These are phyloP conservation scores for Sphenostylis stenocarpa DNA, from an alignment of 306 rosid genomes.

Conservation along the genomic window DNA sequence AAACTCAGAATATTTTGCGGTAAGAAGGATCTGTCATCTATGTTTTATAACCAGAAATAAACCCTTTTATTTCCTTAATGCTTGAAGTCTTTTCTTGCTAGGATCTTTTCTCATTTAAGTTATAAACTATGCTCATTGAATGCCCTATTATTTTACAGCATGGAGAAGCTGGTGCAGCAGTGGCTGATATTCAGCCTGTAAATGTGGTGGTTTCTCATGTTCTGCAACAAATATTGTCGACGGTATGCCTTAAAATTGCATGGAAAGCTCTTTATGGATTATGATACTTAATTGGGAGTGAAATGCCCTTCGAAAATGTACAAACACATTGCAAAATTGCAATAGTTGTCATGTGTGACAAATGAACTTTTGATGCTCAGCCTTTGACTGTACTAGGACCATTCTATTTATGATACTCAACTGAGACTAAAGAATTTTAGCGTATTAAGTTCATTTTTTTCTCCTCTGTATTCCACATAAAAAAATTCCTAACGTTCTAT, in stretches of 20 bases:
- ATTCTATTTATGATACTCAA: background rate
- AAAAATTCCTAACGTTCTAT: background rate
- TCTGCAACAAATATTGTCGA: constrained; percentile 76
- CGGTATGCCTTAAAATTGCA: constrained; percentile 53
- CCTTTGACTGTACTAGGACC: background rate
- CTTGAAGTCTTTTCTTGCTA: constrained; percentile 23
- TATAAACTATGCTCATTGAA: constrained; percentile 26
- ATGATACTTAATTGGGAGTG: constrained; percentile 11
- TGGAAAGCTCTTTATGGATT: background rate
- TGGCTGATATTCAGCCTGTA: constrained; percentile 82
- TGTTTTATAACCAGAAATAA: background rate
- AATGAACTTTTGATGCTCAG: background rate
- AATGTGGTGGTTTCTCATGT: constrained; percentile 85
- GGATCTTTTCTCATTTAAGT: constrained; percentile 25
- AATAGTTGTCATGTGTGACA: background rate
- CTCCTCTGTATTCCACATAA: background rate
- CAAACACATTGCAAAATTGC: background rate
- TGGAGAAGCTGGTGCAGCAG: constrained; percentile 94
- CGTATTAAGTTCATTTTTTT: background rate
- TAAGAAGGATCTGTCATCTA: background rate
- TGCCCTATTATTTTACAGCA: constrained; percentile 59
- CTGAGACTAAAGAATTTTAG: background rate
- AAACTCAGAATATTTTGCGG: background rate
- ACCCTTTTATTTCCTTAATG: background rate
- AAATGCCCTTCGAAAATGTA: background rate